phyloP scores from a whole-genome alignment of 116 monocot genomes.

The Posidonia oceanica region DNA sequence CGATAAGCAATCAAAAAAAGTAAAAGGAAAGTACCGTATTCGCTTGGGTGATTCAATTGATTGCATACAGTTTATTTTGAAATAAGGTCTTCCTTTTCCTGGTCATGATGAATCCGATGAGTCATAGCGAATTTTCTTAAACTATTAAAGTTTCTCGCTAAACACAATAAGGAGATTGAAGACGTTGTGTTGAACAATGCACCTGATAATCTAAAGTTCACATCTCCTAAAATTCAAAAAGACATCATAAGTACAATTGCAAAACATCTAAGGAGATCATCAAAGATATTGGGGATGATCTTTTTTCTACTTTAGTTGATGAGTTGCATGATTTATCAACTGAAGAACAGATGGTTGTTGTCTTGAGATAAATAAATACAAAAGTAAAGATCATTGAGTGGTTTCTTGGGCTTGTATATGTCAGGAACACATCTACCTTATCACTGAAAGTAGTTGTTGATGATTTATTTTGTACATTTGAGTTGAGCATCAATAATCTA shows the following conservation, averaged over 20 bases:
- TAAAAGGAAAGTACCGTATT: background rate
- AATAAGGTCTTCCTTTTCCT: slow-evolving; percentile 3
- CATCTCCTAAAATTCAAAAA: slow-evolving; percentile 1
- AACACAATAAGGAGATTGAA: background rate
- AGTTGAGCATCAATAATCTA: too few species aligned
- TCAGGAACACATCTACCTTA: background rate
- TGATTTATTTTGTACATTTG: background rate
- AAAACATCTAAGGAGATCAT: background rate
- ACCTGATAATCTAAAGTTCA: background rate
- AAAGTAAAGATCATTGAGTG: background rate
- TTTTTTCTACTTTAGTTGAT: too few species aligned
- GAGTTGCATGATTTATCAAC: background rate
- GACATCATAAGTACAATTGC: background rate
- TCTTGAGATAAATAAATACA: background rate
- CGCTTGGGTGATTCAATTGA: background rate
- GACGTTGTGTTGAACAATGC: slow-evolving; percentile 10
- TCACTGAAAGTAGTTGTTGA: background rate
- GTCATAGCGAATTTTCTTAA: slow-evolving; percentile 14
- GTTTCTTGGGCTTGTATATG: slow-evolving; percentile 4
- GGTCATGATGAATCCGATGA: slow-evolving; percentile 15
- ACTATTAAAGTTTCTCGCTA: slow-evolving; percentile 2
- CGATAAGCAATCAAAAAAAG: background rate
- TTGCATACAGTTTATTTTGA: background rate
- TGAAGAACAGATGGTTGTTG: slow-evolving; percentile 4
- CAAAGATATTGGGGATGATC: background rate